Evolutionary conservation across 1,139 yeast species (phyloP).

Genomic region (Candida sojae): DNA sequence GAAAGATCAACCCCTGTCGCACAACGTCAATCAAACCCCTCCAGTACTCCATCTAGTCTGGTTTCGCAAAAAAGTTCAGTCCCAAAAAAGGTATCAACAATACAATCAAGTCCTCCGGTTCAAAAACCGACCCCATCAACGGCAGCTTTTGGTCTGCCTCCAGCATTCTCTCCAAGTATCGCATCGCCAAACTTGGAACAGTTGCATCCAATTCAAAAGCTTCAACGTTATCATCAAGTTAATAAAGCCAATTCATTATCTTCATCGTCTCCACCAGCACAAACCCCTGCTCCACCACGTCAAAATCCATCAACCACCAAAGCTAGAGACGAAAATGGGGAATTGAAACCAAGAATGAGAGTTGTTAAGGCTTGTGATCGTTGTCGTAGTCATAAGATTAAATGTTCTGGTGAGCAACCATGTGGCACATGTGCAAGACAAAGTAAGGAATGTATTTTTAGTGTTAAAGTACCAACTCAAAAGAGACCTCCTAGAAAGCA

Average conservation of each 20-base stretch:
- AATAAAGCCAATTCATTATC: background rate
- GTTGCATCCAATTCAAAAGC: slow-evolving; percentile 5
- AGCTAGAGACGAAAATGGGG: background rate
- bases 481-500: background rate
- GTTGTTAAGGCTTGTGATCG: slow-evolving; percentile 64
- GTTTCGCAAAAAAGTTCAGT: too few relatives aligned
- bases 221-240: slow-evolving; percentile 6
- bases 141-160: slow-evolving; percentile 1
- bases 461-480: background rate
- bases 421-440: slow-evolving; percentile 53
- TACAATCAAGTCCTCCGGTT: too few relatives aligned
- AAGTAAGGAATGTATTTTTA: slow-evolving; percentile 39
- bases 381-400: slow-evolving; percentile 61
- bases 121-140: background rate
- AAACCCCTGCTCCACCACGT: slow-evolving; percentile 1
- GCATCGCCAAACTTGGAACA: background rate
- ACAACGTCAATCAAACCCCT: too few relatives aligned
- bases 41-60: too few relatives aligned
- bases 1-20: too few relatives aligned
- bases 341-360: slow-evolving; percentile 31
- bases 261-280: background rate
- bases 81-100: too few relatives aligned
- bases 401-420: slow-evolving; percentile 61
- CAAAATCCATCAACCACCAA: slow-evolving; percentile 1
- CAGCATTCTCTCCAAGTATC: background rate